phyloP scores from a whole-genome alignment of 768 basidiomycete genomes.

The Russula earlei region DNA sequence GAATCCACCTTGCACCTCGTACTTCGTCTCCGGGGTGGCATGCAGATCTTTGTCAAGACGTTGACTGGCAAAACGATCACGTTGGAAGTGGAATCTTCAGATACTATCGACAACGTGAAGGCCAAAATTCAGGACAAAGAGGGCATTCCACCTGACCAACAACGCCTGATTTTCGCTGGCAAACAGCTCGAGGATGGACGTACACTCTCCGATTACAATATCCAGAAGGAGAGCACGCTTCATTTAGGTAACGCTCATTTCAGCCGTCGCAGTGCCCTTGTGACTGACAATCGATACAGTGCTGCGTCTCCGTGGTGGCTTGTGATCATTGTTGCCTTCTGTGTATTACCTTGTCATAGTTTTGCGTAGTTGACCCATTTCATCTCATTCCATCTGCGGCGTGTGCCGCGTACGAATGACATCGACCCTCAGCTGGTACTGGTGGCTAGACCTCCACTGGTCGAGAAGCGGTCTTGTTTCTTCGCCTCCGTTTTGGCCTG shows the following conservation, averaged over 20 bases:
- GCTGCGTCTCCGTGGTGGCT: conserved; percentile 63
- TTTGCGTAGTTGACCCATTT: neutral
- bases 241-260: conserved; percentile 35
- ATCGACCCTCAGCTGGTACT: too few species aligned
- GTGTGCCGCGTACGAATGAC: too few species aligned
- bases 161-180: conserved; percentile 86
- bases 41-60: conserved; percentile 89
- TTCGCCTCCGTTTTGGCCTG: conserved; percentile 24
- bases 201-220: conserved; percentile 73
- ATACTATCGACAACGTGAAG: conserved; percentile 89
- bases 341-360: neutral
- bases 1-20: conserved; percentile 79
- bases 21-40: conserved; percentile 79
- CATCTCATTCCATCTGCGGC: neutral
- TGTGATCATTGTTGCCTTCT: conserved; percentile 26
- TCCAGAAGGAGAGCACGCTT: conserved; percentile 72
- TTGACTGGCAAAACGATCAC: conserved; percentile 90
- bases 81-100: conserved; percentile 84
- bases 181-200: conserved; percentile 94
- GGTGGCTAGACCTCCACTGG: neutral
- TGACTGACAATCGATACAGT: conserved; percentile 29
- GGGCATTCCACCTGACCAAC: conserved; percentile 79
- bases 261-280: neutral
- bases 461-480: conserved; percentile 16
- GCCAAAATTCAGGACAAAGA: conserved; percentile 79